These are phyloP conservation scores for Earliella scabrosa DNA, from an alignment of 1,284 basidiomycete genomes.

Conservation along the genomic window DNA sequence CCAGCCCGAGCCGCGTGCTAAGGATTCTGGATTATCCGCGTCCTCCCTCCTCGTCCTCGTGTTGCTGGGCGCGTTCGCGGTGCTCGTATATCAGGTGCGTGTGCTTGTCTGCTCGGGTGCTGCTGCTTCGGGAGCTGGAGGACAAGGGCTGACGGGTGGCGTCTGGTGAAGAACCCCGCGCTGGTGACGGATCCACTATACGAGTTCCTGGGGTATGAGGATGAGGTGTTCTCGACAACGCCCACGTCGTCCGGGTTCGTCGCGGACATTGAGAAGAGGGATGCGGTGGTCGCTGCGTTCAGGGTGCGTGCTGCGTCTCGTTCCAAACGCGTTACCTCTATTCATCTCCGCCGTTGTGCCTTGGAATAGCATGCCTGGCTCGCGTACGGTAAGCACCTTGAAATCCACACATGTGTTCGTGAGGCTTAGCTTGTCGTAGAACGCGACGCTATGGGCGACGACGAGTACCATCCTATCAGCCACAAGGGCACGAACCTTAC, in stretches of 20 bases:
- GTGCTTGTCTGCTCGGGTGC: background rate
- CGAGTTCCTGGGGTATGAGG: conserved; percentile 20
- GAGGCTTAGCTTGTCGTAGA: conserved; percentile 53
- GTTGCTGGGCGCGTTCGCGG: conserved; percentile 17
- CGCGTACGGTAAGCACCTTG: conserved; percentile 68
- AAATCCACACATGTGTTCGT: conserved; percentile 28
- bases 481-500: conserved; percentile 79
- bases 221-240: conserved; percentile 4
- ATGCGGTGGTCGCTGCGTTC: conserved; percentile 79
- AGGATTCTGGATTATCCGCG: conserved; percentile 6
- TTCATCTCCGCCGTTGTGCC: conserved; percentile 7
- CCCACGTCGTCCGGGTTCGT: conserved; percentile 34
- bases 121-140: background rate
- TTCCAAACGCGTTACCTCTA: background rate
- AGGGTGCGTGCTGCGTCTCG: conserved; percentile 55
- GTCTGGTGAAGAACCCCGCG: conserved; percentile 14
- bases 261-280: conserved; percentile 66
- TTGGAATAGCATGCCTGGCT: conserved; percentile 79
- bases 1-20: background rate
- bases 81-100: conserved; percentile 18
- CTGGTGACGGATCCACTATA: conserved; percentile 15
- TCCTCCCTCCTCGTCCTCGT: conserved; percentile 16
- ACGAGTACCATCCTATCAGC: conserved; percentile 88
- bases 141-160: background rate
- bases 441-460: conserved; percentile 85